Conservation (phyloP, 1,139 yeast species). For the Kurtzmaniella quercitrusa region DNA sequence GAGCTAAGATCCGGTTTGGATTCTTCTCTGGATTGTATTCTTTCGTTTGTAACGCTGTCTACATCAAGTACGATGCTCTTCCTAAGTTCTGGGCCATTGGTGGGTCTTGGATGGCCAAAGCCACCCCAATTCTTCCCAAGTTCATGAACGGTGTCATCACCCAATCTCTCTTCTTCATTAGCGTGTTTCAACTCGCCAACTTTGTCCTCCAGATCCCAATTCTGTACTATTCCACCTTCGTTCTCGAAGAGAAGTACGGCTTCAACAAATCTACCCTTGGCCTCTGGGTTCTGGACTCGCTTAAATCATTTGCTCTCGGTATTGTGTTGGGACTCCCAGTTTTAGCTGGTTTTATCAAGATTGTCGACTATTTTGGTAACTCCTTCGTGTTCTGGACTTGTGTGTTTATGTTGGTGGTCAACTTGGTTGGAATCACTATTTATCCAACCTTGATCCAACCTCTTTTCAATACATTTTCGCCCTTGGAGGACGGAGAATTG, state of each 20-base stretch:
- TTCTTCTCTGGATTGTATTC: slow-evolving; percentile 51
- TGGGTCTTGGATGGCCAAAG: slow-evolving; percentile 32
- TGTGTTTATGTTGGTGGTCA: slow-evolving; percentile 65
- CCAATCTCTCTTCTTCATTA: slow-evolving; percentile 64
- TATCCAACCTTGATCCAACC: slow-evolving; percentile 87
- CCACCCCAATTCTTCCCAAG: slow-evolving; percentile 34
- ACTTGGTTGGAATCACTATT: slow-evolving; percentile 66
- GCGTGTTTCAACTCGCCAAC: slow-evolving; percentile 39
- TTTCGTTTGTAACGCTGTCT: slow-evolving; percentile 52
- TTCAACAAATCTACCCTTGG: slow-evolving; percentile 78
- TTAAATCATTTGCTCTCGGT: slow-evolving; percentile 56
- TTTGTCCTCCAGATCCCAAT: slow-evolving; percentile 60
- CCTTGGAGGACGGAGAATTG: slow-evolving; percentile 86
- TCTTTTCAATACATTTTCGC: slow-evolving; percentile 83
- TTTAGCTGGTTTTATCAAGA: slow-evolving; percentile 70
- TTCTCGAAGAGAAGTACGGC: slow-evolving; percentile 87
- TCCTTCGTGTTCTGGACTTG: slow-evolving; percentile 77
- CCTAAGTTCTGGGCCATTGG: slow-evolving; percentile 68
- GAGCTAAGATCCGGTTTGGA: slow-evolving; percentile 76
- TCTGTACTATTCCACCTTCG: slow-evolving; percentile 74
- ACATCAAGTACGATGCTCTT: slow-evolving; percentile 57
- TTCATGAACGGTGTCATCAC: slow-evolving; percentile 53
- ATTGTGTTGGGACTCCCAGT: slow-evolving; percentile 67
- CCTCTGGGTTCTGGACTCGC: slow-evolving; percentile 66
- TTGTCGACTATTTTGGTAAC: slow-evolving; percentile 76